Base-by-base conservation (phyloP, 2,329 filamentous ascomycete genomes). In the Blastomyces parvus region DNA sequence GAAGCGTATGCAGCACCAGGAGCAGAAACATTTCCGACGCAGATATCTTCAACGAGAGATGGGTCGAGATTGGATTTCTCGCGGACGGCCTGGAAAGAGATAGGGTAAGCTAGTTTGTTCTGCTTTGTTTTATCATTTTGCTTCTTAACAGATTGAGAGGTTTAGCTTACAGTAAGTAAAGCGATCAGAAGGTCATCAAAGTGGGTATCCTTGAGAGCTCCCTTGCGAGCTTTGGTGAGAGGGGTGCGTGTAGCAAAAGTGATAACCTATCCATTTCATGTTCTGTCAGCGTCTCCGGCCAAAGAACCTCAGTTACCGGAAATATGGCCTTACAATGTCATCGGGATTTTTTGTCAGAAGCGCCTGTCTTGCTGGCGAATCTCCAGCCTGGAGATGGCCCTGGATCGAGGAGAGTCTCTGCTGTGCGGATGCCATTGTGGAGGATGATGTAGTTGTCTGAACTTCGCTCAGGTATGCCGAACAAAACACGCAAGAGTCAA, bases 1-100 rank as follows among this genome's bases (percentile, higher is more conserved):
- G 94, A 92, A 61, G 92, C 93, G 46, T 93, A 93, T 64, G 91
- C 91, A 64, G 89, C 89, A 62, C 91, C 90, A 13, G 91, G 91
- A n/a, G 90, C 86, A 59, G 97, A 86, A 25, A 96, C 91, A 65
- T 88, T 88, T 68, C 92, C 92, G 64, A 97, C 90, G 63, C 87
- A 88, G 67, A 97, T 87, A 75, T 97, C 92, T 78, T 96, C 90
- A 62, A 97, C 90, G 55, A 96, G 84, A 58, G 81, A 81, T 42
- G 92, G 91, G 79, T 96, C 88, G 78, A 97, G 91, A 68, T 86
- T 86, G 68, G 91, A 96, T 69, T 91, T 89, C 67, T 89, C 82
- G 72, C 96, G 83, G 67, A 96, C 81, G 64, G 85, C 86, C 78
- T 86, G 85, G 75, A 17, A 40, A 38, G 17, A 53, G 30, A 55